Evolutionary conservation across 148 eudicot genomes (phyloP).

Genomic region (Selenicereus undatus): DNA sequence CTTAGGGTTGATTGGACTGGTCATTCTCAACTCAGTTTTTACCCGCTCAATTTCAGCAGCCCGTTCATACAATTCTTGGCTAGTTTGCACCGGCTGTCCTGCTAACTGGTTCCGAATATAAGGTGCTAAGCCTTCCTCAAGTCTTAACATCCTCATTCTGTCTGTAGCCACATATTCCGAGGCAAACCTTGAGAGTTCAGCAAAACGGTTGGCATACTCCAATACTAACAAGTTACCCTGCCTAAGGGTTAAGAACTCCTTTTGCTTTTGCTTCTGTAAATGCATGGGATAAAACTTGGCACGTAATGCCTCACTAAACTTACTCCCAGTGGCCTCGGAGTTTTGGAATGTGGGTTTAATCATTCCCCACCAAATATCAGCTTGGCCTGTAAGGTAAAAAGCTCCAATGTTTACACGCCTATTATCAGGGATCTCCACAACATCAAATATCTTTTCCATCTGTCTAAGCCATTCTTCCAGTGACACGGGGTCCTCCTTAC

Average conservation of each 20-base stretch:
- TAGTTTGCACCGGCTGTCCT: background rate
- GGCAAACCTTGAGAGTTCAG: background rate
- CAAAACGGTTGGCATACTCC: background rate
- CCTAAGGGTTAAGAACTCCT: background rate
- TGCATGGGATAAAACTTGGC: background rate
- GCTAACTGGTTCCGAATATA: background rate
- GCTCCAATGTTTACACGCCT: background rate
- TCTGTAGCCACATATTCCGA: background rate
- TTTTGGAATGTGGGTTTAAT: background rate
- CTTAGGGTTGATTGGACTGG: background rate
- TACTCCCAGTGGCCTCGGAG: background rate
- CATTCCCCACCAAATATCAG: background rate
- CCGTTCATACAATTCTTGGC: background rate
- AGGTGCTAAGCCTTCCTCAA: background rate
- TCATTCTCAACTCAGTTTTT: background rate
- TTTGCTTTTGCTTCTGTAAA: background rate
- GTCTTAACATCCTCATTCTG: background rate
- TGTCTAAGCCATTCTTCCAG: background rate
- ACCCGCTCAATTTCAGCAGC: background rate
- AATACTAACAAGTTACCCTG: background rate
- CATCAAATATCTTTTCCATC: background rate
- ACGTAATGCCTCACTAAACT: background rate
- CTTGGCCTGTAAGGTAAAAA: background rate
- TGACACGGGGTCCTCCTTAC: background rate
- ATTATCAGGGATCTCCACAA: background rate